Percentiles rank a stretch among this genome's conserved stretches.
Evolutionary conservation across 371 early-diverging fungal species (phyloP).

Genomic region (Encephalitozoon intestinalis): DNA sequence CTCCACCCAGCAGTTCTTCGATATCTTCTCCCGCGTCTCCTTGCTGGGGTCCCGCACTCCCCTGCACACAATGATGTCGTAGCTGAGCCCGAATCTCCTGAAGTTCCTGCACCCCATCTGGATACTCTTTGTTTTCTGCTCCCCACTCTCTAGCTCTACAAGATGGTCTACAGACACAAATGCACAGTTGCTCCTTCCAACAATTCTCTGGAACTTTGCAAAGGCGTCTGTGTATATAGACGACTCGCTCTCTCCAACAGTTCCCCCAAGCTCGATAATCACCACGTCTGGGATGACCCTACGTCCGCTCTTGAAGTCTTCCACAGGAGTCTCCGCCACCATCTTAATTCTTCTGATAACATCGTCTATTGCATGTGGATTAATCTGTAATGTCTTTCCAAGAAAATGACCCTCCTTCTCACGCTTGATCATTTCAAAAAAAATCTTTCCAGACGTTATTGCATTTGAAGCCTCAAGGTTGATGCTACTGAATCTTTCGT

Average conservation of each 20-base stretch:
- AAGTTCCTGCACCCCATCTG: slow-evolving; percentile 85
- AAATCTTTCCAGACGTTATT: slow-evolving; percentile 96
- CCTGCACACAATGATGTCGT: slow-evolving; percentile 91
- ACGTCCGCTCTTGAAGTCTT: slow-evolving; percentile 64
- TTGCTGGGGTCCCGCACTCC: slow-evolving; percentile 70
- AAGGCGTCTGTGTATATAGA: slow-evolving; percentile 94
- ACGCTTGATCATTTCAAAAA: slow-evolving; percentile 80
- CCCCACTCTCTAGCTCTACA: slow-evolving; percentile 84
- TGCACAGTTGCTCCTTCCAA: slow-evolving; percentile 87
- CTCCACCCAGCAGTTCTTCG: slow-evolving; percentile 91
- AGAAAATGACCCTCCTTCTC: slow-evolving; percentile 72
- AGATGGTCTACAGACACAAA: slow-evolving; percentile 89
- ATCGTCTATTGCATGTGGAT: slow-evolving; percentile 89
- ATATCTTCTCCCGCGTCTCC: slow-evolving; percentile 76
- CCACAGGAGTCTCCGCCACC: slow-evolving; percentile 71
- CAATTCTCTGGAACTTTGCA: slow-evolving; percentile 93
- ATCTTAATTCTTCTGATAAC: slow-evolving; percentile 91
- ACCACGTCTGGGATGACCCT: slow-evolving; percentile 68
- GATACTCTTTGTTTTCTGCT: slow-evolving; percentile 97
- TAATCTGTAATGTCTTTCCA: slow-evolving; percentile 94
- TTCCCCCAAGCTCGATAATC: slow-evolving; percentile 95
- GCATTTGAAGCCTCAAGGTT: slow-evolving; percentile 84
- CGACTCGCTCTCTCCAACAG: slow-evolving; percentile 94
- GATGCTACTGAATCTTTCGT: slow-evolving; percentile 89
- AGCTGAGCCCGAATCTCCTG: slow-evolving; percentile 82